Evolutionary conservation across 805 yeast genomes (phyloP).

Genomic region (Pichia nakasei): DNA sequence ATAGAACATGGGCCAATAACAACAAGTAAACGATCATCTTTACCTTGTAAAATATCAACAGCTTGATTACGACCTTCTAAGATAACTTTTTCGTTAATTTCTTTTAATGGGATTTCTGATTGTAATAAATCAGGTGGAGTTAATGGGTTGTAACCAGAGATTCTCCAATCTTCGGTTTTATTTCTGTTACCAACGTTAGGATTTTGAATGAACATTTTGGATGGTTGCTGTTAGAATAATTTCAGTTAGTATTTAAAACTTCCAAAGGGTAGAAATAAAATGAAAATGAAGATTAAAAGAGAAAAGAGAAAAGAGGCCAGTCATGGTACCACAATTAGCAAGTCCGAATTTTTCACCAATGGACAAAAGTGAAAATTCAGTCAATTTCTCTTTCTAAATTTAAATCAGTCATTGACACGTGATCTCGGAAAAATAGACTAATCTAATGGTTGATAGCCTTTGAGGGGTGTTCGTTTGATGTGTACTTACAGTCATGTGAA

Average conservation of each 20-base stretch:
- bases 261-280: not conserved
- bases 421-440: too few species aligned
- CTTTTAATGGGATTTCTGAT: conserved; percentile 68
- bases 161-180: conserved; percentile 70
- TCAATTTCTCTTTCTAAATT: too few species aligned
- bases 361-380: too few species aligned
- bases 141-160: conserved; percentile 86
- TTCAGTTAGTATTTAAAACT: not conserved
- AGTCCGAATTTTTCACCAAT: too few species aligned
- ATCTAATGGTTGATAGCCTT: too few species aligned
- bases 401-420: too few species aligned
- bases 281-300: not conserved
- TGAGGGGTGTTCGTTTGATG: too few species aligned
- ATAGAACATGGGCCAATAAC: conserved; percentile 97
- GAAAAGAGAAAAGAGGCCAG: too few species aligned
- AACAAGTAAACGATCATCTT: conserved; percentile 79
- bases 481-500: too few species aligned
- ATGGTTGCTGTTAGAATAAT: conserved; percentile 11
- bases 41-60: conserved; percentile 63
- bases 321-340: too few species aligned
- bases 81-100: conserved; percentile 51
- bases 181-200: conserved; percentile 76
- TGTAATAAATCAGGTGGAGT: conserved; percentile 93
- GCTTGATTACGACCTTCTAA: conserved; percentile 71
- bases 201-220: conserved; percentile 74